phyloP scores from a whole-genome alignment of 1,284 basidiomycete genomes.

The Ustilago loliicola region DNA sequence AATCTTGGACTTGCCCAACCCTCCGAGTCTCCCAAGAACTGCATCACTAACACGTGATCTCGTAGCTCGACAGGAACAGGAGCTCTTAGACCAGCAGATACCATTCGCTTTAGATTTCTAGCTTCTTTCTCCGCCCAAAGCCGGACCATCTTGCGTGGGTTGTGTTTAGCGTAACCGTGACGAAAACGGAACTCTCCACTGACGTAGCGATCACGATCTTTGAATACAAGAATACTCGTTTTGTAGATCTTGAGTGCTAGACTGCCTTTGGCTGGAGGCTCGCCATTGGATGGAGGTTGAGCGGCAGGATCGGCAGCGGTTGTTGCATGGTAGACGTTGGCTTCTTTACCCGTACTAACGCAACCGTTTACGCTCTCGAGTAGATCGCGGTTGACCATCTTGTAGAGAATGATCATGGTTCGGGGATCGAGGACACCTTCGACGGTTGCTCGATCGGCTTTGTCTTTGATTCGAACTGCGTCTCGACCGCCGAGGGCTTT shows the following conservation, averaged over 20 bases:
- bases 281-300: not conserved
- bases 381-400: conserved; percentile 66
- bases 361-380: conserved; percentile 65
- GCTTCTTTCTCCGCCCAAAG: conserved; percentile 99
- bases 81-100: conserved; percentile 83
- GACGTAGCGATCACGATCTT: conserved; percentile 95
- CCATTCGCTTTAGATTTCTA: conserved; percentile 89
- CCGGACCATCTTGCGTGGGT: conserved; percentile 98
- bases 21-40: conserved; percentile 79
- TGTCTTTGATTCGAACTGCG: conserved; percentile 64
- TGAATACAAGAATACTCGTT: conserved; percentile 96
- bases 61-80: conserved; percentile 92
- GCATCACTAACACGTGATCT: conserved; percentile 97
- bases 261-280: conserved; percentile 27
- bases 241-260: conserved; percentile 94
- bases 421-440: conserved; percentile 69
- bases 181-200: conserved; percentile 90
- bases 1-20: conserved; percentile 66
- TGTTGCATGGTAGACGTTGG: conserved; percentile 68
- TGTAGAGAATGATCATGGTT: conserved; percentile 68
- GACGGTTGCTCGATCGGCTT: conserved; percentile 68
- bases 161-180: conserved; percentile 89
- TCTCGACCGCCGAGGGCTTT: conserved; percentile 60
- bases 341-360: conserved; percentile 68
- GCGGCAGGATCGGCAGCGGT: conserved; percentile 34